These are phyloP conservation scores for Puya raimondii DNA, from an alignment of 176 grass and related monocot genomes.

Conservation along the genomic window DNA sequence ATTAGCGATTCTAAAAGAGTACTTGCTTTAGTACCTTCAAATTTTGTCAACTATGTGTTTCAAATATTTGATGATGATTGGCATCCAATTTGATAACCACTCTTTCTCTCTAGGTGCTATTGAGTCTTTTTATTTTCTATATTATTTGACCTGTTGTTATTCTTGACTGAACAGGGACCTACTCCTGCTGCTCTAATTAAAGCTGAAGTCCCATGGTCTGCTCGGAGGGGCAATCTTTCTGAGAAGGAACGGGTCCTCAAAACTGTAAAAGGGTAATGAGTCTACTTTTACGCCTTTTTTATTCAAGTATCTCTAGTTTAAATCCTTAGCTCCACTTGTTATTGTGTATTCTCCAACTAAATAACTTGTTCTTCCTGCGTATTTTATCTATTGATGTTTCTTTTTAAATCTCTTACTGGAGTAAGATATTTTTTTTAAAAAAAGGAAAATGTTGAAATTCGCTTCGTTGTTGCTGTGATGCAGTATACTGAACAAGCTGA, in stretches of 20 bases:
- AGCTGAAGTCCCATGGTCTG: slow-evolving; percentile 94
- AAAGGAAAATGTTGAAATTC: not conserved
- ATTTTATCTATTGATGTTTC: too few species aligned
- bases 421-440: too few species aligned
- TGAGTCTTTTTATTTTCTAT: not conserved
- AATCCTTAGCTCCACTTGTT: not conserved
- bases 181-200: slow-evolving; percentile 56
- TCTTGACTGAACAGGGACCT: slow-evolving; percentile 27
- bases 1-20: too few species aligned
- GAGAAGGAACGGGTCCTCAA: slow-evolving; percentile 91
- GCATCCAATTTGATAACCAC: too few species aligned
- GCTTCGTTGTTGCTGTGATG: slow-evolving; percentile 1
- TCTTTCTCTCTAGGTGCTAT: too few species aligned
- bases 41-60: too few species aligned
- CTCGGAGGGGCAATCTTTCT: slow-evolving; percentile 69
- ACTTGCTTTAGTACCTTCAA: too few species aligned
- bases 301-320: not conserved
- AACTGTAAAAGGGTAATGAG: slow-evolving; percentile 92
- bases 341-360: too few species aligned
- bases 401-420: too few species aligned
- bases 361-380: too few species aligned
- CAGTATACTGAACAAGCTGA: slow-evolving; percentile 93
- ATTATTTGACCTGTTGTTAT: slow-evolving; percentile 6
- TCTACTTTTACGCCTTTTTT: not conserved
- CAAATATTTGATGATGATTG: too few species aligned